These are phyloP conservation scores for Plantago coronopus DNA, from an alignment of 305 asterid species.

Conservation along the genomic window DNA sequence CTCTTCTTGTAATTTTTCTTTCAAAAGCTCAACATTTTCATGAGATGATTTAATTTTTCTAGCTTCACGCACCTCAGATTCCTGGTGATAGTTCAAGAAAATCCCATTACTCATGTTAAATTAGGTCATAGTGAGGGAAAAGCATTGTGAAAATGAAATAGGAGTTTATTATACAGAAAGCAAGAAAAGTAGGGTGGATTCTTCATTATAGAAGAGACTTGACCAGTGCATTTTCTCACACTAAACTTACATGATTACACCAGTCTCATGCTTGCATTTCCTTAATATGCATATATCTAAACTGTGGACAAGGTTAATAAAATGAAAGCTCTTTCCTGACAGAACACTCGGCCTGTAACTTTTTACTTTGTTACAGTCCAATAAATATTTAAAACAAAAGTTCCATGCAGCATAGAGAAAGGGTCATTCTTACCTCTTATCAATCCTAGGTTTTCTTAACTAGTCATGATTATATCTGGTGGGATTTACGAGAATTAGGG, in stretches of 20 bases:
- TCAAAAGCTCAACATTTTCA: constrained; percentile 60
- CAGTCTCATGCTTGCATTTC: constrained; percentile 20
- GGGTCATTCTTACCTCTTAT: constrained; percentile 16
- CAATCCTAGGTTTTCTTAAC: constrained; percentile 10
- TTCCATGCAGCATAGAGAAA: constrained; percentile 10
- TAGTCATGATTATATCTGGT: constrained; percentile 1
- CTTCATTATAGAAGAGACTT: constrained; percentile 8
- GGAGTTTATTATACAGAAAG: constrained; percentile 14
- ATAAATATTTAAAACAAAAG: constrained; percentile 6
- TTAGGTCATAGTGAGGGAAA: constrained; percentile 1
- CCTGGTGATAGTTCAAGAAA: constrained; percentile 49
- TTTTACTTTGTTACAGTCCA: neutral
- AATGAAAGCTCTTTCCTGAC: constrained; percentile 10
- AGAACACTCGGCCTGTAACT: constrained; percentile 10
- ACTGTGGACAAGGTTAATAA: constrained; percentile 12
- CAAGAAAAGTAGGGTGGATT: constrained; percentile 11
- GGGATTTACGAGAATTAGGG: neutral
- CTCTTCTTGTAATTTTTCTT: constrained; percentile 81
- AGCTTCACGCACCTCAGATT: constrained; percentile 85
- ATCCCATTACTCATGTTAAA: constrained; percentile 19
- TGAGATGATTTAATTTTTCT: constrained; percentile 74
- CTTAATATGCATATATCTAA: constrained; percentile 6
- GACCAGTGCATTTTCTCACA: neutral
- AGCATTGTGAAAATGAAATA: constrained; percentile 17
- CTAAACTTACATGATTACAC: neutral